phyloP scores from a whole-genome alignment of 768 basidiomycete genomes.

The Trametes cubensis region DNA sequence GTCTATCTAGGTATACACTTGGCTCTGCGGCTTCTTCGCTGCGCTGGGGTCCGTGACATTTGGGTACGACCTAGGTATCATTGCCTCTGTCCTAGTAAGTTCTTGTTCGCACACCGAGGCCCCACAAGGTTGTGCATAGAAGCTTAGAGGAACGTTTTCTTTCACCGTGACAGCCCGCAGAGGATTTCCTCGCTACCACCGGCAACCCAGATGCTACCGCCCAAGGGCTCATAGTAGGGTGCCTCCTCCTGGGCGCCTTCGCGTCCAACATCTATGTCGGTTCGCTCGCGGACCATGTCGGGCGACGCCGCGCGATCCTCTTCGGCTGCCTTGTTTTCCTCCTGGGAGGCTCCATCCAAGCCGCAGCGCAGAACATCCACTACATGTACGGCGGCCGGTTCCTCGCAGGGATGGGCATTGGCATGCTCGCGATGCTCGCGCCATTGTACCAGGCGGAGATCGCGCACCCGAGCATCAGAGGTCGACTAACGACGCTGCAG shows the following conservation, averaged over 20 bases:
- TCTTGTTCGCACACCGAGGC: no score
- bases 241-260: slow-evolving; percentile 30
- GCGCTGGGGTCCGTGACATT: slow-evolving; percentile 40
- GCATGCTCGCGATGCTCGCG: slow-evolving; percentile 52
- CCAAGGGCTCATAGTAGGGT: slow-evolving; percentile 30
- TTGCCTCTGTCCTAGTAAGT: slow-evolving; percentile 46
- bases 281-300: slow-evolving; percentile 26
- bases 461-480: slow-evolving; percentile 58
- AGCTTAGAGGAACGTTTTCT: background rate
- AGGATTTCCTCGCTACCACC: slow-evolving; percentile 24
- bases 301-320: slow-evolving; percentile 27
- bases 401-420: slow-evolving; percentile 48
- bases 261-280: slow-evolving; percentile 30
- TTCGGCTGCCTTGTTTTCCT: slow-evolving; percentile 31
- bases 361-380: slow-evolving; percentile 47
- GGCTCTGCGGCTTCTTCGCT: slow-evolving; percentile 55
- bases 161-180: slow-evolving; percentile 23
- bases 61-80: slow-evolving; percentile 55
- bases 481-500: slow-evolving; percentile 54
- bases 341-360: slow-evolving; percentile 50
- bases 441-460: slow-evolving; percentile 64
- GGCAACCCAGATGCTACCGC: slow-evolving; percentile 27
- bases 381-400: slow-evolving; percentile 55
- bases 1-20: slow-evolving; percentile 43
- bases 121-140: no score